Base-by-base conservation (phyloP, 2,329 filamentous ascomycete species). In the Fusarium denticulatum region DNA sequence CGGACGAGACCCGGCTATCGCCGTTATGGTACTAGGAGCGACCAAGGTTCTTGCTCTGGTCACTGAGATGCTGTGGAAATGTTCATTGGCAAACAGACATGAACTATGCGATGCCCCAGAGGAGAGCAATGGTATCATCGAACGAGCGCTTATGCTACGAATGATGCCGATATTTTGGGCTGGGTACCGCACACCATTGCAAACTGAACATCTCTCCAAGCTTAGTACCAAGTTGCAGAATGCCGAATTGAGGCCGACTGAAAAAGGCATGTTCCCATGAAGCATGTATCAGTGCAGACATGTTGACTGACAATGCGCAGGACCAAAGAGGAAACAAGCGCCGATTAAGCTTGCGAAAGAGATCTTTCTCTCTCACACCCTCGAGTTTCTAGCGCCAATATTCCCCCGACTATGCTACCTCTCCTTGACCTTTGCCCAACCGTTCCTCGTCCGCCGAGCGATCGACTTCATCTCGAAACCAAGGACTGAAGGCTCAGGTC, bases 81-180 rank as follows among this genome's bases (percentile, higher is more conserved):
- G 22, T 10, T 32, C 28, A 7, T 30, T 55, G 20, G 24, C 4
- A 22, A 40, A 55, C 11, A 55, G 34, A 8, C 50, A 55, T 28
- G 34, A 55, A n/a, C 24, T 40, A 14, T 55, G 50, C 24, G 50
- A 40, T 5, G 50, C 50, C 2, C 50, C 50, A 1, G 50, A 40
- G 0, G 50, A 55, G 6, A 55, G 50, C 4, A 55, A 55, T 4
- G 50, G 50, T 2, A 55, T 55, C 0, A 30, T 55, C 5, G 50
- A 55, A 11, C 50, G 50, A 1, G 50, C 50, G 32, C 50, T 55
- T 10, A 55, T 55, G 50, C 26, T 55, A 0, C 24, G 50, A 30
- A 55, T 55, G 50, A 55, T 55, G 50, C 50, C 50, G 2, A 55
- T 55, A 1, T 55, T 55, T 11, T 55, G 50, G 50, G 34, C 50